phyloP scores from a whole-genome alignment of 305 asterid genomes.

The Petunia hybrid region DNA sequence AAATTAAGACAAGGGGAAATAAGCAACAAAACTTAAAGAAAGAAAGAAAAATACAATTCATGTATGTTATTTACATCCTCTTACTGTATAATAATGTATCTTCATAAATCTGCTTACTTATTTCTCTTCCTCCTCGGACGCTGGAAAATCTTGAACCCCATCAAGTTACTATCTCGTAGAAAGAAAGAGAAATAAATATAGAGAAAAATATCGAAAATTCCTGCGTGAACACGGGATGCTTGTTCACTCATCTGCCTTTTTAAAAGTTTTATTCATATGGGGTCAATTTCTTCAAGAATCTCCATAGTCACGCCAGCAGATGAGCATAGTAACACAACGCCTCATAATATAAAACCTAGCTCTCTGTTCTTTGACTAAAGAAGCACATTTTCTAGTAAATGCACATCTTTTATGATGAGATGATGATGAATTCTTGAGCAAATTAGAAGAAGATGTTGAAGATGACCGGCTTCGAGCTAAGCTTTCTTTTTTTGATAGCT shows the following conservation, averaged over 20 bases:
- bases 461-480: constrained; percentile 53
- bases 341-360: constrained; percentile 90
- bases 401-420: constrained; percentile 59
- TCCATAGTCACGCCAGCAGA: constrained; percentile 84
- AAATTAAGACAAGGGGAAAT: not conserved
- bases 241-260: no score
- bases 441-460: constrained; percentile 36
- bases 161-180: constrained; percentile 62
- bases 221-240: no score
- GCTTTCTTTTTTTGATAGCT: constrained; percentile 66
- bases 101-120: constrained; percentile 28
- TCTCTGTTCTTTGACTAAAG: constrained; percentile 80
- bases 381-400: constrained; percentile 82
- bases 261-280: no score
- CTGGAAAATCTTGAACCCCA: constrained; percentile 45
- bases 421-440: constrained; percentile 45
- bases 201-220: no score
- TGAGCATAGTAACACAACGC: constrained; percentile 85
- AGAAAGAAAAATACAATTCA: not conserved
- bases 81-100: not conserved
- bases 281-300: constrained; percentile 51
- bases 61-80: not conserved
- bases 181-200: constrained; percentile 46
- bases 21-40: no score
- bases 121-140: constrained; percentile 70